Conservation (phyloP, 192 early-diverging fungal species). For the Allomyces javanicus region DNA sequence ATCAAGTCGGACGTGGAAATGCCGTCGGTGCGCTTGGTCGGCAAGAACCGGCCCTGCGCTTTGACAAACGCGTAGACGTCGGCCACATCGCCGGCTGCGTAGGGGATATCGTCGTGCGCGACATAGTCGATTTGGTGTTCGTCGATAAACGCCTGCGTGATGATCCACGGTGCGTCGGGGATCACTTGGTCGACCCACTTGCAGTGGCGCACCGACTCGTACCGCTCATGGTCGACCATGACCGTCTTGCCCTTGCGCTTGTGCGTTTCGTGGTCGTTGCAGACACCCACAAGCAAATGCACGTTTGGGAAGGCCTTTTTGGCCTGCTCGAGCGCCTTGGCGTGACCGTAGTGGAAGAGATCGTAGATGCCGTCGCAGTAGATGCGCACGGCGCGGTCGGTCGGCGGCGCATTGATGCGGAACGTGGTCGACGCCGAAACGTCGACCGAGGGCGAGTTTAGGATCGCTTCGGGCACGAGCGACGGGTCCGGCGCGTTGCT, state of each 20-base stretch:
- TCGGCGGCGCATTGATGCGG: constrained; percentile 41
- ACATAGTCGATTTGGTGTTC: constrained; percentile 62
- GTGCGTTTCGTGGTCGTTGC: constrained; percentile 55
- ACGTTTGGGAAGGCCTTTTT: constrained; percentile 60
- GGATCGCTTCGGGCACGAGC: too few species aligned
- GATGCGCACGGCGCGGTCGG: constrained; percentile 49
- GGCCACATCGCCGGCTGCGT: constrained; percentile 41
- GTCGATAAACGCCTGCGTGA: constrained; percentile 56
- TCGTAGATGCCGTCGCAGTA: constrained; percentile 81
- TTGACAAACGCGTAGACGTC: constrained; percentile 71
- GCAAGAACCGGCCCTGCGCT: constrained; percentile 39
- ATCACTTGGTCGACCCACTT: constrained; percentile 71
- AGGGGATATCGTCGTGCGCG: constrained; percentile 61
- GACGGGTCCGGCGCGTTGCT: too few species aligned
- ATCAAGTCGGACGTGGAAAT: constrained; percentile 64
- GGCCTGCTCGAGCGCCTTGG: constrained; percentile 60
- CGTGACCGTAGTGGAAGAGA: constrained; percentile 66
- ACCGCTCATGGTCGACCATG: constrained; percentile 53
- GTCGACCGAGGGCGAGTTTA: background rate
- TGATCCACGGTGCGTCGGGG: constrained; percentile 51
- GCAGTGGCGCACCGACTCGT: constrained; percentile 59
- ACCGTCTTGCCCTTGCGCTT: constrained; percentile 62
- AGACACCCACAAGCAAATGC: constrained; percentile 49
- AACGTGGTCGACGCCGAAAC: constrained; percentile 10
- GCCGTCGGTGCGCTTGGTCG: constrained; percentile 59